Percentiles rank a stretch among this genome's conserved stretches.
phyloP scores from a whole-genome alignment of 306 rosid species.

The Acacia acuminata region DNA sequence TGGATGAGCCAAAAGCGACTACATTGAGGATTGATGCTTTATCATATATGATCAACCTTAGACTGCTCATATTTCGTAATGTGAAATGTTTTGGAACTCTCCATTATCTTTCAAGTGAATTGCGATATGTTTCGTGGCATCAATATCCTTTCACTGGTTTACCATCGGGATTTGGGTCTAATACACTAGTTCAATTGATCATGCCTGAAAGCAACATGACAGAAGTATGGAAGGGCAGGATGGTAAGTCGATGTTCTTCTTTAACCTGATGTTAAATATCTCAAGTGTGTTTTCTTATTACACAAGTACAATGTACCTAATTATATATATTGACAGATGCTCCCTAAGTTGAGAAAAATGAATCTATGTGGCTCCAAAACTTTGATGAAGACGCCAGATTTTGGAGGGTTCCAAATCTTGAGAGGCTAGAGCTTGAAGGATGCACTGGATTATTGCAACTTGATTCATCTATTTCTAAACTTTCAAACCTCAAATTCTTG shows the following conservation, averaged over 20 bases:
- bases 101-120: not conserved
- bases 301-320: not conserved
- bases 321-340: not conserved
- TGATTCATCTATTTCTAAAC: not conserved
- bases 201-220: not conserved
- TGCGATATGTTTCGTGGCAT: not conserved
- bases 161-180: not conserved
- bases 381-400: not conserved
- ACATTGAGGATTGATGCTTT: not conserved
- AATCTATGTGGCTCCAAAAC: not conserved
- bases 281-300: not conserved
- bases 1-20: not conserved
- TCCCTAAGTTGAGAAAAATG: not conserved
- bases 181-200: not conserved
- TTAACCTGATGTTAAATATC: not conserved
- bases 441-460: not conserved
- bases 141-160: not conserved
- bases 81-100: not conserved
- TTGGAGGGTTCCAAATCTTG: not conserved
- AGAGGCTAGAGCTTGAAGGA: not conserved
- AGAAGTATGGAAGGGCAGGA: not conserved
- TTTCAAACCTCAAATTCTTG: not conserved
- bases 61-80: not conserved
- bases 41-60: not conserved
- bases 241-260: not conserved